Percentiles rank a stretch among this genome's conserved stretches.
Conservation (phyloP, 306 rosid species). For the Mucuna pruriens region DNA sequence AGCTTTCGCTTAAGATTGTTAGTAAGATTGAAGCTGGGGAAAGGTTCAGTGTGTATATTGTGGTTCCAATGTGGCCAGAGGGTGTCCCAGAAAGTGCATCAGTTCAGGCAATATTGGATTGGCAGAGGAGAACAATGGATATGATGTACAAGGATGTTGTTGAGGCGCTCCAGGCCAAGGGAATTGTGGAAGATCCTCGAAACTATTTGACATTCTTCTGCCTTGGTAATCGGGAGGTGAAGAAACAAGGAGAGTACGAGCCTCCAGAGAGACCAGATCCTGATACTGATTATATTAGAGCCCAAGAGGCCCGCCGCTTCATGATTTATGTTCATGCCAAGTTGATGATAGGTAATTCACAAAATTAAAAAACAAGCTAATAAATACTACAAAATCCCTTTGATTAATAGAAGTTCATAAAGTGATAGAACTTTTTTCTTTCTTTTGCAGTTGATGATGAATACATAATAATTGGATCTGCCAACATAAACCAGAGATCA, state of each 20-base stretch:
- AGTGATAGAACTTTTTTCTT: not conserved
- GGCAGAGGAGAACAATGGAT: slow-evolving; percentile 80
- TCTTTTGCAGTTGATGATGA: slow-evolving; percentile 70
- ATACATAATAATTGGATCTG: slow-evolving; percentile 72
- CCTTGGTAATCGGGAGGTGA: slow-evolving; percentile 68
- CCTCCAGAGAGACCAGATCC: slow-evolving; percentile 61
- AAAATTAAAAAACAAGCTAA: not conserved
- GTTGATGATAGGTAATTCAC: slow-evolving; percentile 66
- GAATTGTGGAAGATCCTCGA: slow-evolving; percentile 59
- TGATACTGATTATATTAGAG: slow-evolving; percentile 56
- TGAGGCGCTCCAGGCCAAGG: slow-evolving; percentile 56
- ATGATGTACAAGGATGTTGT: slow-evolving; percentile 69
- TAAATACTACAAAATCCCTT: not conserved
- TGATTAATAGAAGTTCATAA: not conserved
- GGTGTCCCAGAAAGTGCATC: slow-evolving; percentile 68
- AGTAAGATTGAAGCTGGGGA: slow-evolving; percentile 79
- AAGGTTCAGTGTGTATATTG: slow-evolving; percentile 65
- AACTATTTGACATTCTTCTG: slow-evolving; percentile 77
- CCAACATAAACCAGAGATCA: slow-evolving; percentile 77
- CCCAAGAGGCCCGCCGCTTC: slow-evolving; percentile 66
- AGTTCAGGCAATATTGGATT: slow-evolving; percentile 75
- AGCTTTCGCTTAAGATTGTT: slow-evolving; percentile 66
- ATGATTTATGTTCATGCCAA: slow-evolving; percentile 79
- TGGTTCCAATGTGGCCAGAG: slow-evolving; percentile 80
- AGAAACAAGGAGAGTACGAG: slow-evolving; percentile 58